A percentile compares a stretch with the other conserved stretches of the same genome.
phyloP scores from a whole-genome alignment of 2,329 filamentous ascomycete genomes.

The Westerdykella aurantiaca region DNA sequence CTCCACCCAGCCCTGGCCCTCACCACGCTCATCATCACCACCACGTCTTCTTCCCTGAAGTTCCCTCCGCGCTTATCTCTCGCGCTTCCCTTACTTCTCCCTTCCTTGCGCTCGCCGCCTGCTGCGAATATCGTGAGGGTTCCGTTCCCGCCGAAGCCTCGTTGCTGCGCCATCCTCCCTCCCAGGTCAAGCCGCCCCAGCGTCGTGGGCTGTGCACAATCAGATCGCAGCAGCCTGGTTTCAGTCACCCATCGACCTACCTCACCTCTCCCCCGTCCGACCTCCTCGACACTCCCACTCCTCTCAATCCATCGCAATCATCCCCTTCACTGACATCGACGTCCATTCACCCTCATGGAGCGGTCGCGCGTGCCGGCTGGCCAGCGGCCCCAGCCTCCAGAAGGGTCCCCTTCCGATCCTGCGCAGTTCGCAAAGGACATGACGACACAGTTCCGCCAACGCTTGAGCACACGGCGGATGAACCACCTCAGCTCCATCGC shows the following conservation, averaged over 20 bases:
- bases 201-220: not conserved
- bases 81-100: too few relatives aligned
- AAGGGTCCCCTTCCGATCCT: too few relatives aligned
- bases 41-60: too few relatives aligned
- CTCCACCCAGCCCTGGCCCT: too few relatives aligned
- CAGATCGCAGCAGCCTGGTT: not conserved
- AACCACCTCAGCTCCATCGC: conserved; percentile 66
- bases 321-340: too few relatives aligned
- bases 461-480: conserved; percentile 80
- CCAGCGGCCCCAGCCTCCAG: too few relatives aligned
- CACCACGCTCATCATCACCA: too few relatives aligned
- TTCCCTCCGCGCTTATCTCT: too few relatives aligned
- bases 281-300: not conserved
- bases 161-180: not conserved
- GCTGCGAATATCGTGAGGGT: not conserved
- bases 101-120: too few relatives aligned
- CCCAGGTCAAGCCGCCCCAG: not conserved
- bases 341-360: too few relatives aligned
- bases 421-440: conserved; percentile 61
- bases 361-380: too few relatives aligned
- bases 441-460: conserved; percentile 76
- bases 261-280: not conserved
- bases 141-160: not conserved
- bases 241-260: not conserved
- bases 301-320: too few relatives aligned